Conservation (phyloP, 148 eudicot genomes). For the Gaultheria prostrata region DNA sequence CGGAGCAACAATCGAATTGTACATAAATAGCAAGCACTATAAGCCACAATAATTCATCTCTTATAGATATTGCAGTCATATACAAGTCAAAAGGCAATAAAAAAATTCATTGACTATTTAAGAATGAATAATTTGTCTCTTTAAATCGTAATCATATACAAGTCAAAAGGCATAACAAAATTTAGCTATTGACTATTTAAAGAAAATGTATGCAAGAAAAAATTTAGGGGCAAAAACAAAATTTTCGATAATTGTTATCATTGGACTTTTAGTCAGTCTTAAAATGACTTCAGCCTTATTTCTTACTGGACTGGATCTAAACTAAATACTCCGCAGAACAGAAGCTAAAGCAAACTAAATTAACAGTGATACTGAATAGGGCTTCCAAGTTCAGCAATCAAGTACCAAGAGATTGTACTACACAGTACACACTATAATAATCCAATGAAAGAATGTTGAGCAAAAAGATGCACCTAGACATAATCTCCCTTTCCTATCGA, state of each 20-base stretch:
- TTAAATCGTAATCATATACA: background rate
- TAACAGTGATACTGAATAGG: background rate
- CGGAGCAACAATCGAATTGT: background rate
- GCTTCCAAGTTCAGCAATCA: background rate
- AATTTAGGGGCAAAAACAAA: background rate
- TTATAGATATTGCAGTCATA: background rate
- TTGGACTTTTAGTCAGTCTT: background rate
- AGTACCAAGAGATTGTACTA: background rate
- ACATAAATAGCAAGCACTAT: constrained; percentile 6
- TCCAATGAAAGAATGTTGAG: background rate
- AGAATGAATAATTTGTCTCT: background rate
- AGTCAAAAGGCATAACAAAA: background rate
- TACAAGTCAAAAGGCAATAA: background rate
- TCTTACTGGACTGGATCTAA: background rate
- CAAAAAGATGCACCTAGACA: background rate
- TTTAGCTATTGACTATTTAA: background rate
- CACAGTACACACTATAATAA: background rate
- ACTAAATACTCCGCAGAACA: background rate
- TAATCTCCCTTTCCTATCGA: too few relatives aligned
- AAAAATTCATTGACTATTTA: background rate
- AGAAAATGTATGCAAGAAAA: background rate
- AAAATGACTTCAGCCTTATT: constrained; percentile 2
- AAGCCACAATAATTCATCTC: background rate
- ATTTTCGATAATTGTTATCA: background rate
- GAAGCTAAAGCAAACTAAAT: background rate